Evolutionary conservation across 139 green algal genomes (phyloP).

Genomic region (Tetradesmus obliquus): DNA sequence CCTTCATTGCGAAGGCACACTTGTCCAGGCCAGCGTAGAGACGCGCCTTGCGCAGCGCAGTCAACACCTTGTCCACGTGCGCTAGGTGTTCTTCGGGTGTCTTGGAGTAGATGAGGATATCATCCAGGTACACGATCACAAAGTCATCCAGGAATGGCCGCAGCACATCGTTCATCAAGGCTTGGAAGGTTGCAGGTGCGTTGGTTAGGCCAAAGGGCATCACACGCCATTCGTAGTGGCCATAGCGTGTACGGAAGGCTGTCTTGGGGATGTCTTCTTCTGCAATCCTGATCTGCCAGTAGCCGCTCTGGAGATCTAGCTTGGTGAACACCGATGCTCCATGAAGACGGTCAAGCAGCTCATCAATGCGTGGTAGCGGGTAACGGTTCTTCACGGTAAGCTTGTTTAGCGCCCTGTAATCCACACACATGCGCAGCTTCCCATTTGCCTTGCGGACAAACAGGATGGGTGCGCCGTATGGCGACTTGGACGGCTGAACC

Average conservation of each 20-base stretch:
- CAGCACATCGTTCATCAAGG: constrained; percentile 69
- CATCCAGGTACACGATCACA: constrained; percentile 47
- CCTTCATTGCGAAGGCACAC: constrained; percentile 51
- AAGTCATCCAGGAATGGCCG: constrained; percentile 46
- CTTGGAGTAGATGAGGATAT: constrained; percentile 59
- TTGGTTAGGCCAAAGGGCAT: constrained; percentile 67
- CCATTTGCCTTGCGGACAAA: no score
- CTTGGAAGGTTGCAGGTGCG: constrained; percentile 69
- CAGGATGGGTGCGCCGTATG: no score
- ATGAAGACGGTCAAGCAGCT: no score
- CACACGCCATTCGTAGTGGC: constrained; percentile 66
- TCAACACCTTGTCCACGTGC: no score
- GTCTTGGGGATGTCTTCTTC: constrained; percentile 61
- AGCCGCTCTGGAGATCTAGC: constrained; percentile 53
- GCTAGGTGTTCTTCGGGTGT: constrained; percentile 57
- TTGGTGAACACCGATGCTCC: no score
- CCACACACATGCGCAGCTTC: no score
- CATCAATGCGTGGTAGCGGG: no score
- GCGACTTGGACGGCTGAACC: no score
- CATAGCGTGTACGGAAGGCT: constrained; percentile 59
- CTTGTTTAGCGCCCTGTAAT: no score
- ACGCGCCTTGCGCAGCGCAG: constrained; percentile 22
- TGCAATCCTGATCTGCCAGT: constrained; percentile 59
- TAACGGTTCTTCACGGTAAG: no score
- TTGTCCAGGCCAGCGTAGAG: constrained; percentile 58